Evolutionary conservation across 768 basidiomycete species (phyloP), one percentile per base, ranked within the genome.

Genomic region (Xanthoconium stramineum): DNA sequence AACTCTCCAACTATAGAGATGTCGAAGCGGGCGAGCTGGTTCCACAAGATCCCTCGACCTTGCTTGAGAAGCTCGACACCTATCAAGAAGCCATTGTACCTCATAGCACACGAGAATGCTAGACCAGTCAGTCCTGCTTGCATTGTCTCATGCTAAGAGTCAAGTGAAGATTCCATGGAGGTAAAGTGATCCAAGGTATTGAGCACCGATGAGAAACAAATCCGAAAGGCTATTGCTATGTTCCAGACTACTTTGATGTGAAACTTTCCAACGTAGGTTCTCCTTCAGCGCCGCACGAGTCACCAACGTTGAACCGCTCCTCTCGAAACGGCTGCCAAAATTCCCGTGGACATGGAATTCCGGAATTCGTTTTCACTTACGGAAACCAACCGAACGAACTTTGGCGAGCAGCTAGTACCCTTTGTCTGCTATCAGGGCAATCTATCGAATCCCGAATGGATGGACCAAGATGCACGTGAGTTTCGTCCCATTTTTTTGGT

Each of bases 181-280:
- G n/a, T n/a, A n/a, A n/a, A n/a, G n/a, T n/a, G n/a, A n/a, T n/a
- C n/a, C n/a, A n/a, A n/a, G n/a, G n/a, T n/a, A n/a, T n/a, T n/a
- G n/a, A 53, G 44, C 7, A 15, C 2, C 6, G 24, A 5, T 61
- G 60, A 59, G 60, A 61, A 40, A 37, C 4, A 3, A 53, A 61
- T 30, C 44, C 59, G 9, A 46, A 47, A 3, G 59, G 59, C 2
- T 42, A 52, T 10, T 9, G 30, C 48, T 56, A 46, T 11, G 58
- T 61, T 49, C 61, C 61, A 9, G 57, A 53, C 3, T 62, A 44
- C 40, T 62, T 62, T 19, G 60, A 62, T 8, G 17, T 48, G 37
- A 61, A 61, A 6, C 42, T 61, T 28, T 46, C 8, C 28, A 24
- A 33, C 6, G 33, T 33, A 6, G 33, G 33, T 11, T 11, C 33